Conservation (phyloP, 2,329 filamentous ascomycete genomes). For the Colletotrichum chlorophyti region DNA sequence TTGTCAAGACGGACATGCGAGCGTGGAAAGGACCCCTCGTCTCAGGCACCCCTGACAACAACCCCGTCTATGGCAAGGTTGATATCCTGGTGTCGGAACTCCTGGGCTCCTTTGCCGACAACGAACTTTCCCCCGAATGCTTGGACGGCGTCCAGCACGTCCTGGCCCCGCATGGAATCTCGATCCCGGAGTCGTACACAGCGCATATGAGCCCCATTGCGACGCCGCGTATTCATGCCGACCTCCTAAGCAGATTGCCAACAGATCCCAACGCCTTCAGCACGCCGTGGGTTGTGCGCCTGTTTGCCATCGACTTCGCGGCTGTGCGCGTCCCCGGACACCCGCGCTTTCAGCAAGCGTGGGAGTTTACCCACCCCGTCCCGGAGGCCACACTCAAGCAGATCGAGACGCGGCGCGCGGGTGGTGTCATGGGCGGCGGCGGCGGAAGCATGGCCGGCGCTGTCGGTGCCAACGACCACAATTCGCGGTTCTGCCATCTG, state of each 20-base stretch:
- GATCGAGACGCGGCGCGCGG: slow-evolving; percentile 63
- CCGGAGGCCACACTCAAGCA: slow-evolving; percentile 62
- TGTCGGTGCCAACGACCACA: slow-evolving; percentile 89
- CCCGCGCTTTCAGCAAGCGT: slow-evolving; percentile 74
- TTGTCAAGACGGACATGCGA: slow-evolving; percentile 97
- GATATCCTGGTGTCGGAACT: slow-evolving; percentile 96
- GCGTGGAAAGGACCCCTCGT: slow-evolving; percentile 85
- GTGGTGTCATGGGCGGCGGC: slow-evolving; percentile 70
- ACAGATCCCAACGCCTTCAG: slow-evolving; percentile 79
- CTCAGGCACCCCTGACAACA: slow-evolving; percentile 47
- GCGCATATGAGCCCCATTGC: slow-evolving; percentile 93
- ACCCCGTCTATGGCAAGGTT: slow-evolving; percentile 68
- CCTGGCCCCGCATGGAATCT: slow-evolving; percentile 83
- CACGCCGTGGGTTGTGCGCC: slow-evolving; percentile 92
- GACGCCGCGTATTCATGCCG: slow-evolving; percentile 83
- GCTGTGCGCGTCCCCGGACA: slow-evolving; percentile 62
- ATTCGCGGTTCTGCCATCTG: slow-evolving; percentile 79
- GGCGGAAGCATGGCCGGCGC: slow-evolving; percentile 77
- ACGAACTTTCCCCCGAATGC: slow-evolving; percentile 95
- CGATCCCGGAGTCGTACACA: slow-evolving; percentile 91
- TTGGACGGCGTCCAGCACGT: slow-evolving; percentile 95
- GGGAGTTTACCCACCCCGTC: slow-evolving; percentile 83
- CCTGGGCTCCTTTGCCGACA: slow-evolving; percentile 94
- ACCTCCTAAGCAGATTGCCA: slow-evolving; percentile 70
- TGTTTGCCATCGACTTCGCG: slow-evolving; percentile 88